Conservation (phyloP, 2,329 filamentous ascomycete species). For the Diaporthe citri region DNA sequence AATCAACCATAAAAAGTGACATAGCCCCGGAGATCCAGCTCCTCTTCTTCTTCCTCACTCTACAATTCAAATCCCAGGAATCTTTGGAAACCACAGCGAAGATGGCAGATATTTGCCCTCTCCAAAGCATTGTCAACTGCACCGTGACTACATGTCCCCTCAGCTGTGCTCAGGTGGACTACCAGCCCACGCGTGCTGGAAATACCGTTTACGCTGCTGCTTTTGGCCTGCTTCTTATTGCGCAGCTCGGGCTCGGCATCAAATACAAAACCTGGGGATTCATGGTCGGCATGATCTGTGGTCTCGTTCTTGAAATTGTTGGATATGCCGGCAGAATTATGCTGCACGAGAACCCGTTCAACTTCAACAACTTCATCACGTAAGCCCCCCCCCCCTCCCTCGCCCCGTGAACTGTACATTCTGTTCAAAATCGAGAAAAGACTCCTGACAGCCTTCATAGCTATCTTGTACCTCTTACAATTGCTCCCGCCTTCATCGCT, state of each 20-base stretch:
- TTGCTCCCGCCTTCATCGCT: background rate
- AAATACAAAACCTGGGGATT: background rate
- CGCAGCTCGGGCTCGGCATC: background rate
- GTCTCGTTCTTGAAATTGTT: background rate
- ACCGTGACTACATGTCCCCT: background rate
- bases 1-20: background rate
- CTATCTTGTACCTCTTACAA: constrained; percentile 4
- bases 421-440: background rate
- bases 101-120: background rate
- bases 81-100: background rate
- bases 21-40: background rate
- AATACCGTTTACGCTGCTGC: background rate
- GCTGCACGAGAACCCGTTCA: background rate
- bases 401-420: background rate
- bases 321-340: background rate
- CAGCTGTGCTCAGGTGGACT: background rate
- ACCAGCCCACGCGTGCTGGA: background rate
- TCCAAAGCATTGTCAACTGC: background rate
- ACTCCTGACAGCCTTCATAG: background rate
- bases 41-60: background rate
- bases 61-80: background rate
- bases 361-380: constrained; percentile 6
- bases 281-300: constrained; percentile 4
- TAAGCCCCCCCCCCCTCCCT: background rate
- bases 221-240: background rate